Percentiles rank a stretch among this genome's conserved stretches.
These are phyloP conservation scores for Yamadazyma triangularis DNA, from an alignment of 1,139 yeast species.

Conservation along the genomic window DNA sequence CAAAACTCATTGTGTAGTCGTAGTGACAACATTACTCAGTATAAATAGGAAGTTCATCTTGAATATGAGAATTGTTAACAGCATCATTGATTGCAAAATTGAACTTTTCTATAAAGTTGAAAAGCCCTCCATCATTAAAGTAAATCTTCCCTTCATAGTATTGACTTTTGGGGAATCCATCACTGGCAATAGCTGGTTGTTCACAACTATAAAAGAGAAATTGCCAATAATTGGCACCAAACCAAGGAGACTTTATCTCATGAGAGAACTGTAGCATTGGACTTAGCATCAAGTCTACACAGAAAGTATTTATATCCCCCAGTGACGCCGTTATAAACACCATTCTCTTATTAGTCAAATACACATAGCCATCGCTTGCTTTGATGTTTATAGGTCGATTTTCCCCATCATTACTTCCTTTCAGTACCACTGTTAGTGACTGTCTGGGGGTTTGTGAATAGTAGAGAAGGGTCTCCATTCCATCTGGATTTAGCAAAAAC, in stretches of 20 bases:
- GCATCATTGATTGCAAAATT: constrained; percentile 26
- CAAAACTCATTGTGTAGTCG: too few relatives aligned
- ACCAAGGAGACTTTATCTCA: constrained; percentile 47
- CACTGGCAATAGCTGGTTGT: constrained; percentile 27
- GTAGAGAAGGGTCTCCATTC: constrained; percentile 15
- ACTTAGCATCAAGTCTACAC: constrained; percentile 22
- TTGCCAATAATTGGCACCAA: constrained; percentile 51
- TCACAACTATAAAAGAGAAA: constrained; percentile 34
- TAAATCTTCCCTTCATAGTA: constrained; percentile 34
- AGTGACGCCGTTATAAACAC: constrained; percentile 33
- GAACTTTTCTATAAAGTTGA: constrained; percentile 29
- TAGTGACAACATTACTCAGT: too few relatives aligned
- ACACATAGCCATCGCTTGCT: constrained; percentile 33
- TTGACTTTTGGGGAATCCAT: constrained; percentile 40
- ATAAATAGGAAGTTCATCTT: constrained; percentile 44
- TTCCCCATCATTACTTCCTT: constrained; percentile 9
- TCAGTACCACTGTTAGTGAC: constrained; percentile 10
- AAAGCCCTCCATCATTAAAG: constrained; percentile 49
- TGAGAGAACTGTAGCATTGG: constrained; percentile 27
- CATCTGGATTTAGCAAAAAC: constrained; percentile 16
- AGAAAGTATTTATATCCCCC: constrained; percentile 38
- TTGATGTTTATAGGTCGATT: constrained; percentile 16
- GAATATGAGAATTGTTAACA: constrained; percentile 34
- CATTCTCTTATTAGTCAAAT: constrained; percentile 32
- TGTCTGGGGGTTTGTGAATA: constrained; percentile 20